Conservation (phyloP, 257 asterid genomes). For the Schizonepeta tenuifolia region DNA sequence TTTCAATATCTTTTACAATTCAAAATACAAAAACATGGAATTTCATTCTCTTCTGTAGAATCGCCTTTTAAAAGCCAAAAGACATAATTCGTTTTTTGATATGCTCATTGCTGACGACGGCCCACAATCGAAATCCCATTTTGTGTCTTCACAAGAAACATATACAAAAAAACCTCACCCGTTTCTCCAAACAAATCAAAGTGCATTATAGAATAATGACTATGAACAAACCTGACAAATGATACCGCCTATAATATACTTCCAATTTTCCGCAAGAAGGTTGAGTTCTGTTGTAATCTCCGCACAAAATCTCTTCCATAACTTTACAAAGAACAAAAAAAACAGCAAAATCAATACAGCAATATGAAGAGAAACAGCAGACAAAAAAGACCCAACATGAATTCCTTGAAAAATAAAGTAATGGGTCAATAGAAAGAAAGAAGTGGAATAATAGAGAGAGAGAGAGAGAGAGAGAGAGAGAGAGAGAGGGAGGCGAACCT, state of each 20-base stretch:
- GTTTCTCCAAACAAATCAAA: conserved; percentile 14
- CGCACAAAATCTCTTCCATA: conserved; percentile 83
- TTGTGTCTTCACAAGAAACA: too few species aligned
- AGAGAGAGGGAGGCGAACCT: conserved; percentile 52
- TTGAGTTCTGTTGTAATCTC: conserved; percentile 74
- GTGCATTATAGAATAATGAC: background rate
- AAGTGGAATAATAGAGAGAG: background rate
- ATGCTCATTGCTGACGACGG: conserved; percentile 1
- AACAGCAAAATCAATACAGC: conserved; percentile 28
- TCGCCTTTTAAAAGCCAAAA: conserved; percentile 5
- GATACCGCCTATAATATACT: conserved; percentile 76
- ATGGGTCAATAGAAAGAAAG: background rate
- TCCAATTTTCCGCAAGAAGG: conserved; percentile 84
- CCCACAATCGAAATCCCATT: conserved; percentile 20
- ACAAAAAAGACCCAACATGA: background rate
- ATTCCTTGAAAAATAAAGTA: background rate
- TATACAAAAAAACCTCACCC: background rate
- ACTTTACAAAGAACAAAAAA: conserved; percentile 41
- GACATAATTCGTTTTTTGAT: background rate
- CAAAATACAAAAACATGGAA: background rate
- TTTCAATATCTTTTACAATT: background rate
- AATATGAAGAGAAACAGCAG: background rate
- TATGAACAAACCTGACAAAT: conserved; percentile 58
- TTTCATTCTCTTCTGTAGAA: background rate
- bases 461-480: background rate